A percentile compares a stretch with the other conserved stretches of the same genome.
phyloP scores from a whole-genome alignment of 2,329 filamentous ascomycete genomes.

The Colletotrichum sp. region DNA sequence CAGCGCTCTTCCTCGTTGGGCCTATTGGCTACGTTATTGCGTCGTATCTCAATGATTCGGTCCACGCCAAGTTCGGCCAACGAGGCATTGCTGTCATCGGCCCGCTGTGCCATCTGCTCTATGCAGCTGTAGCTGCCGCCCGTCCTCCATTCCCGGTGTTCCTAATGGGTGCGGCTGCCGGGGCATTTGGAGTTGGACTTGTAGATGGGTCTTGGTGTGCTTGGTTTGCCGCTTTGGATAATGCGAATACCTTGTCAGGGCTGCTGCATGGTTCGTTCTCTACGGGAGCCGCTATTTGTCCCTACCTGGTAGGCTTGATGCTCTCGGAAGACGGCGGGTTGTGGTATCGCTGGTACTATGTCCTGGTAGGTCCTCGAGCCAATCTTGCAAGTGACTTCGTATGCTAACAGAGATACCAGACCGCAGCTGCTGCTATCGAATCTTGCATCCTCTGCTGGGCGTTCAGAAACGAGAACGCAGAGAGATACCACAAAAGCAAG shows the following conservation, averaged over 20 bases:
- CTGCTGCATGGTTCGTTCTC: slow-evolving; percentile 77
- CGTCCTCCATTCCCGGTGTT: slow-evolving; percentile 75
- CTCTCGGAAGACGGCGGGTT: slow-evolving; percentile 63
- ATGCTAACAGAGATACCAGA: background rate
- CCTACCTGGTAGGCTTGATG: slow-evolving; percentile 75
- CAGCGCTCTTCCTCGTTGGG: slow-evolving; percentile 46
- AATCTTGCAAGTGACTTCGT: too few species aligned
- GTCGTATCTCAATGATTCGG: slow-evolving; percentile 39
- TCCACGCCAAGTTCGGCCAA: slow-evolving; percentile 64
- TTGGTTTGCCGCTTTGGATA: slow-evolving; percentile 44
- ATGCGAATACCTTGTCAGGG: slow-evolving; percentile 63
- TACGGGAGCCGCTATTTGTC: slow-evolving; percentile 71
- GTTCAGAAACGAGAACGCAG: slow-evolving; percentile 69
- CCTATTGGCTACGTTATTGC: slow-evolving; percentile 49
- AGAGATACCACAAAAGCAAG: slow-evolving; percentile 52
- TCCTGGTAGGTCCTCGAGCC: slow-evolving; percentile 59
- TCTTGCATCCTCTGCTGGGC: slow-evolving; percentile 52
- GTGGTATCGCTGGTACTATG: slow-evolving; percentile 80
- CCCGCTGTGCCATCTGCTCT: slow-evolving; percentile 46
- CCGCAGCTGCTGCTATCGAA: slow-evolving; percentile 59
- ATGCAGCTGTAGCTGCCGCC: slow-evolving; percentile 67
- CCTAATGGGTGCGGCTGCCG: slow-evolving; percentile 66
- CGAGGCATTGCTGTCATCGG: slow-evolving; percentile 50
- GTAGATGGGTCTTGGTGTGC: slow-evolving; percentile 50
- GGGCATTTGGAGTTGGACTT: slow-evolving; percentile 42